These are phyloP conservation scores for Neltuma alba DNA, from an alignment of 306 rosid genomes.

Conservation along the genomic window DNA sequence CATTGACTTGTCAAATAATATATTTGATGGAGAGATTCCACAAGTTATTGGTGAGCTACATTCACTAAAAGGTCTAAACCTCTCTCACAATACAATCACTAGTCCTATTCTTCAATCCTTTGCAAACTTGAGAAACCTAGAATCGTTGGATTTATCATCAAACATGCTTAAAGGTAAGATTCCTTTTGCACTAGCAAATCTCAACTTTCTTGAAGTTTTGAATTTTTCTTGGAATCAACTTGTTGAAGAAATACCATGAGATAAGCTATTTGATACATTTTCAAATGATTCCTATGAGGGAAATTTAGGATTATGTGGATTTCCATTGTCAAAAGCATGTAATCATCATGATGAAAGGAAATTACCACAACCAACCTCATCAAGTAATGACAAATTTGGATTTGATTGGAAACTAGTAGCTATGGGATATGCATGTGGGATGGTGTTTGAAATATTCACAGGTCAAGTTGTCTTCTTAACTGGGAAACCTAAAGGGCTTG, in stretches of 20 bases:
- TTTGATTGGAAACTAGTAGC: background rate
- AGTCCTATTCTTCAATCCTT: slow-evolving; percentile 34
- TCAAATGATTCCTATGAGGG: background rate
- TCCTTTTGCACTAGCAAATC: slow-evolving; percentile 16
- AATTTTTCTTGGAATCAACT: slow-evolving; percentile 37
- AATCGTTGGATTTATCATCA: slow-evolving; percentile 29
- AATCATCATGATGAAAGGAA: background rate
- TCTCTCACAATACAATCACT: slow-evolving; percentile 35
- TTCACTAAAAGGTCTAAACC: slow-evolving; percentile 30
- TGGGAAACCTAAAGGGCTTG: slow-evolving; percentile 12
- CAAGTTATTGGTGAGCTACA: slow-evolving; percentile 15
- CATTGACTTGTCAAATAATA: slow-evolving; percentile 37
- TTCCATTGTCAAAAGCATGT: background rate
- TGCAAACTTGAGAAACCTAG: slow-evolving; percentile 21
- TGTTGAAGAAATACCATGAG: slow-evolving; percentile 32
- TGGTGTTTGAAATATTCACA: slow-evolving; percentile 24
- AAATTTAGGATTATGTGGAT: background rate
- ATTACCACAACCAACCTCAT: background rate
- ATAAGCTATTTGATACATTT: background rate
- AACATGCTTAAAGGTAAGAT: slow-evolving; percentile 21
- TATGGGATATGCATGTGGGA: slow-evolving; percentile 37
- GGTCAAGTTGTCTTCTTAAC: slow-evolving; percentile 24
- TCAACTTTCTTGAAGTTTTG: slow-evolving; percentile 13
- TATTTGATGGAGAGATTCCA: slow-evolving; percentile 41
- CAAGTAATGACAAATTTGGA: background rate